Evolutionary conservation across 2,329 filamentous ascomycete species (phyloP), one percentile per base, ranked within the genome.

Genomic region (Neocatenulostroma microsporum): DNA sequence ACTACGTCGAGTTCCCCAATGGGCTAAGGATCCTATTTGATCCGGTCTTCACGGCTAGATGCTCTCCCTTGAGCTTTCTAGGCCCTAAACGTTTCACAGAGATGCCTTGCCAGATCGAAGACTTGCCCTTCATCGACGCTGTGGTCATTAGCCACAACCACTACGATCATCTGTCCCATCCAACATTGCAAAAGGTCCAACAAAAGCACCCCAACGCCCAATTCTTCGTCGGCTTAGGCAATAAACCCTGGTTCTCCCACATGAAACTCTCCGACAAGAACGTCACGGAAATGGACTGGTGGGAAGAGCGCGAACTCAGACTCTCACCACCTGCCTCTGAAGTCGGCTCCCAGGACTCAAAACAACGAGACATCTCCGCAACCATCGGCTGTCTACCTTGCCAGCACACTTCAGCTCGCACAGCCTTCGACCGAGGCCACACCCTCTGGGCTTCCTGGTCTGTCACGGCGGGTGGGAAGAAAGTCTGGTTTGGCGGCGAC

Each of bases 241-340:
- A 94, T 39, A 84, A 83, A 60, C 67, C 73, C 31, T 95, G 88
- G 88, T 94, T 96, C 60, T 67, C 69, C 30, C 64, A 69, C 3
- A 70, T 69, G 18, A 85, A 84, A 1, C 75, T 94, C 36, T 84
- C 84, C 2, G 74, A 94, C 36, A 46, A 73, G 2, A 84, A 86
- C 41, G 80, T 89, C 28, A 93, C 85, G 0, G 88, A 95, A 64
- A 61, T 95, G 53, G 89, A 96, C 62, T 95, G 89, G 89, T 95
- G 89, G 89, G 80, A 94, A 49, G 80, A 84, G 45, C 73, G 78
- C 5, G 79, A 89, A 31, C 61, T 94, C n/a, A 76, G 67, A 0
- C 62, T 94, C 18, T 68, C 73, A 11, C 56, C 62, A 4, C 9
- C 21, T 7, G 34, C 21, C 10, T 38, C 29, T 7, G 18, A 31